Evolutionary conservation across 805 yeast species (phyloP), one percentile per base, ranked within the genome.

Genomic region (Yamadazyma sp.): DNA sequence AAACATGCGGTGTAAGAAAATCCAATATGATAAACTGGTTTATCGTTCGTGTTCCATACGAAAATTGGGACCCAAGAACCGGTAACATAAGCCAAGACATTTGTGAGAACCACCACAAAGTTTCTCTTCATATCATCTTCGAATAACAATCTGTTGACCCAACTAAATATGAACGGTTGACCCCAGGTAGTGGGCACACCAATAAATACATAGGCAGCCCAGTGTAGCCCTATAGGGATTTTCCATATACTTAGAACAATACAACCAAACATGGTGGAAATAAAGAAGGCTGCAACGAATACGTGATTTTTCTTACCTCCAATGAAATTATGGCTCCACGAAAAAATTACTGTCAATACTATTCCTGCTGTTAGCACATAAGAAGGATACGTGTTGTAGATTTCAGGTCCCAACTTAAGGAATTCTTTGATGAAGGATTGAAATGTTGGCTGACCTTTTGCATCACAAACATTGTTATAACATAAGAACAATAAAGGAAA

Each of bases 141-240:
- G 17, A 62, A 60, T 12, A 77, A 50, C 14, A 69, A 47, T 24
- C 75, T 57, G 49, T 77, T 77, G 25, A 76, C 68, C 83, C 82
- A 78, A 2, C 78, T 61, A 42, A 70, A 77, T 9, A 76, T 71
- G 45, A 72, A 65, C 3, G 81, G 80, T 55, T 74, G 81, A 1
- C 79, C 82, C 70, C 69, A 69, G 3, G 72, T 49, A 0, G 71
- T 59, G 6, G 79, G 78, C n/a, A 71, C 53, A 3, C 77, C 76
- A 3, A 69, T 54, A 31, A 75, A 44, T 44, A 67, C 73, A 51
- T 73, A 78, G 7, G 70, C 59, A 8, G 70, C 54, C 75, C 78
- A 76, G 40, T 75, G 77, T 23, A 69, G 62, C 2, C 73, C 73
- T 9, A 47, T 52, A 1, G 77, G 74, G 18, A 76, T 65, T 28